Evolutionary conservation across 2,329 filamentous ascomycete species (phyloP).

Genomic region (Hypoxylon sp.): DNA sequence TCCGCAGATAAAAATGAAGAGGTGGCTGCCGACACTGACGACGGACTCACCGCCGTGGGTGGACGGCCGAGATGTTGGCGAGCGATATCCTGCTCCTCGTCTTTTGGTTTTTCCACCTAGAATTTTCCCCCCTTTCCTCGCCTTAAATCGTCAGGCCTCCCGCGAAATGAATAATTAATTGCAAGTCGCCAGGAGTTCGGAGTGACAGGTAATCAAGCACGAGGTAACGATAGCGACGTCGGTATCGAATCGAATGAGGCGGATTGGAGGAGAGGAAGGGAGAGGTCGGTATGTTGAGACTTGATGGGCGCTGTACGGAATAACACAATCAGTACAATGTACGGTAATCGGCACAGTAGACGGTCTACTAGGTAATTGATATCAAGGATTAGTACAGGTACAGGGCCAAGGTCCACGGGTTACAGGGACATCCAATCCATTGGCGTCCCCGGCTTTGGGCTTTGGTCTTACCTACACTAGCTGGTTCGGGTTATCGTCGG

Average conservation of each 20-base stretch:
- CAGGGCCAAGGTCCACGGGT: not conserved
- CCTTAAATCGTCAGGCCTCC: slow-evolving; percentile 31
- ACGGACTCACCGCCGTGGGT: slow-evolving; percentile 43
- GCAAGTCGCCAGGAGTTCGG: slow-evolving; percentile 27
- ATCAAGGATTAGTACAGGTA: slow-evolving; percentile 32
- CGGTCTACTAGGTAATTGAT: slow-evolving; percentile 26
- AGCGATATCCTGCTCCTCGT: slow-evolving; percentile 37
- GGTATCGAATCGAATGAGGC: slow-evolving; percentile 39
- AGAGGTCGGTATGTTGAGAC: slow-evolving; percentile 35
- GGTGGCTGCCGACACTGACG: slow-evolving; percentile 41
- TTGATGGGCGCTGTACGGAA: slow-evolving; percentile 37
- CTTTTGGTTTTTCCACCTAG: slow-evolving; percentile 36
- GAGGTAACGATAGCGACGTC: slow-evolving; percentile 35
- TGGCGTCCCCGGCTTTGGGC: slow-evolving; percentile 5
- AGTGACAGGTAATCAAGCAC: slow-evolving; percentile 16
- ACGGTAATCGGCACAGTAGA: slow-evolving; percentile 31
- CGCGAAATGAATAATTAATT: slow-evolving; percentile 33
- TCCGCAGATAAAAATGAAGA: slow-evolving; percentile 39
- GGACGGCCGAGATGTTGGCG: slow-evolving; percentile 33
- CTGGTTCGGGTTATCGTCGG: slow-evolving; percentile 36
- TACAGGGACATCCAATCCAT: not conserved
- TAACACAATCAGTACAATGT: slow-evolving; percentile 28
- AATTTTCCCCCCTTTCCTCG: slow-evolving; percentile 30
- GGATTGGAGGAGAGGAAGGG: slow-evolving; percentile 33
- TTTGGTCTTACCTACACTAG: not conserved